Base-by-base conservation (phyloP, 441 rosid genomes). In the Erodium chrysanthum region DNA sequence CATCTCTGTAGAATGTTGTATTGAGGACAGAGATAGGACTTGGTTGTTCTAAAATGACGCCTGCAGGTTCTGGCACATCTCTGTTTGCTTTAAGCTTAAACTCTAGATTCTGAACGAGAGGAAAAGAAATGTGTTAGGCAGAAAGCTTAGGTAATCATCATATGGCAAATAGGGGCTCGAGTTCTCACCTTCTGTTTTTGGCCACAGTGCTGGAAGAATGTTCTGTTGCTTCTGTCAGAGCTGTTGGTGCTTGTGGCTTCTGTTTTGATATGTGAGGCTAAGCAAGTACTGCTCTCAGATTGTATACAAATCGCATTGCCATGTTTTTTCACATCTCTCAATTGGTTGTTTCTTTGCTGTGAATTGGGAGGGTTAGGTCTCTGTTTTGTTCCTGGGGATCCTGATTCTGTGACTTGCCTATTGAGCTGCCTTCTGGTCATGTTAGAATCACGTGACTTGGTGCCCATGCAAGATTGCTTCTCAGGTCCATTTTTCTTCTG, bases 1-100 rank as follows among this genome's bases (percentile, higher is more conserved):
- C 97, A 63, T 91, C 97, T 68, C 78, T 75, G 10, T 80, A 85
- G 74, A 86, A 84, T 73, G 88, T 65, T 73, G 89, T 83, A 80
- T 91, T 96, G 25, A 95, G 96, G 70, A 95, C 91, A 46, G 99
- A 90, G 71, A 95, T 84, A 0, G 97, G 99, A 69, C 99, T 94
- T 8, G 97, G 97, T 70, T 94, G 97, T 75, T 94, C 92, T 52
- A 80, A 78, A 29, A 88, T 71, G 68, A 77, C 69, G 71, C 61
- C 73, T 58, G 72, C 77, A 65, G 75, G 83, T 78, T 84, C 78
- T 69, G 73, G 65, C 63, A 9, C 66, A 64, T 74, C 40, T 20
- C 56, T 71, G 18, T 73, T 84, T 66, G 83, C 83, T 62, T 23
- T 71, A 14, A 66, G 73, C 70, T 83, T 76, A 68, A 77, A 67